Evolutionary conservation across 371 early-diverging fungal genomes (phyloP).

Genomic region (Actinomucor elegans): DNA sequence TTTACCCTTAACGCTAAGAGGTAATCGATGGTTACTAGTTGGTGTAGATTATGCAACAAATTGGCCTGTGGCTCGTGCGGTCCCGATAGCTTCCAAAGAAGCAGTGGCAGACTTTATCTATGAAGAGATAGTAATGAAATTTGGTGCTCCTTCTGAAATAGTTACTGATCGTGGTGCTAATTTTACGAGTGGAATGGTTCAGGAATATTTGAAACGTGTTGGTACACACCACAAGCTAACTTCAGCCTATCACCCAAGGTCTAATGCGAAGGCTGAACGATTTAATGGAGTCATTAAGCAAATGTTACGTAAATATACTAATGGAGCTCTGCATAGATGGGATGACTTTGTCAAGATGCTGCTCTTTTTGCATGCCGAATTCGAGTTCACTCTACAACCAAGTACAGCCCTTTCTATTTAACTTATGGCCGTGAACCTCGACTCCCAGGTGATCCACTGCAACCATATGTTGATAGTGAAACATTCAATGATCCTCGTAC

Average conservation of each 20-base stretch:
- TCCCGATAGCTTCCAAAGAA: constrained; percentile 29
- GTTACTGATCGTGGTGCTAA: constrained; percentile 31
- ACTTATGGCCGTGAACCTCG: too few species aligned
- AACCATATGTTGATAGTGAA: not conserved
- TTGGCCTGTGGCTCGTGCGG: too few species aligned
- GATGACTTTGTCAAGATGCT: too few species aligned
- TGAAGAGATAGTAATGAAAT: constrained; percentile 27
- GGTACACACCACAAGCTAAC: constrained; percentile 10
- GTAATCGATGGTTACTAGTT: not conserved
- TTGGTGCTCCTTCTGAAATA: constrained; percentile 33
- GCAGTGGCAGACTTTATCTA: too few species aligned
- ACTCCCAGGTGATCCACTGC: constrained; percentile 5
- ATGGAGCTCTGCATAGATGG: too few species aligned
- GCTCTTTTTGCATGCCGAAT: constrained; percentile 7
- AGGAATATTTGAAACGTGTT: constrained; percentile 5
- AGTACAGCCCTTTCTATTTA: constrained; percentile 8
- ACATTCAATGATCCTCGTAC: not conserved
- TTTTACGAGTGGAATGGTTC: constrained; percentile 16
- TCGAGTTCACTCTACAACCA: constrained; percentile 1
- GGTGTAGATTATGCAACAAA: constrained; percentile 45
- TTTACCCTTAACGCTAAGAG: constrained; percentile 6
- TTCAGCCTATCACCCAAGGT: constrained; percentile 27
- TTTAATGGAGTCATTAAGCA: too few species aligned
- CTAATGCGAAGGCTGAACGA: too few species aligned
- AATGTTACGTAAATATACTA: too few species aligned